Conservation (phyloP, 176 grass and related monocot genomes). For the Thalia dealbata region DNA sequence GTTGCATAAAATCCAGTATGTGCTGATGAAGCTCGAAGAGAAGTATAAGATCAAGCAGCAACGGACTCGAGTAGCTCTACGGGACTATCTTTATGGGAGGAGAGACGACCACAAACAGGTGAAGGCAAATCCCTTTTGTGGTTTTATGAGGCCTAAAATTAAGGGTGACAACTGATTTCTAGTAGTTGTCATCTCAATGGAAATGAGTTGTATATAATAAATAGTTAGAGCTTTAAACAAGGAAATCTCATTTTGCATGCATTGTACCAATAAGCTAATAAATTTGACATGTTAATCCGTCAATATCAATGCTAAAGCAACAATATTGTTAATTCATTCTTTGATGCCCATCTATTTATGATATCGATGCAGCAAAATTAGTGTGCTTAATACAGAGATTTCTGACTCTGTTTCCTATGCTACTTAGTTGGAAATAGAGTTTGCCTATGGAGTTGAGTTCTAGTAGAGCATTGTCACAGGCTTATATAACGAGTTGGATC, state of each 20-base stretch:
- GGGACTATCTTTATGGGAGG: constrained; percentile 88
- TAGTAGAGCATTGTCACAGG: too few species aligned
- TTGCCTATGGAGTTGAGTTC: too few species aligned
- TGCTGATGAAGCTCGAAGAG: constrained; percentile 76
- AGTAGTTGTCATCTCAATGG: not conserved
- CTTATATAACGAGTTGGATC: too few species aligned
- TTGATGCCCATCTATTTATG: too few species aligned
- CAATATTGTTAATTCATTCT: not conserved
- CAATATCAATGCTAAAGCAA: not conserved
- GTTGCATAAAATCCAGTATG: constrained; percentile 78
- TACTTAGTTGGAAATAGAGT: too few species aligned
- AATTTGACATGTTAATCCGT: not conserved
- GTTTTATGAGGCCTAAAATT: constrained; percentile 54
- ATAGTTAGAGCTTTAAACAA: not conserved
- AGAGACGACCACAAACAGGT: constrained; percentile 31
- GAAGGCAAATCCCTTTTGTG: constrained; percentile 55
- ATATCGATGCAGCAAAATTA: too few species aligned
- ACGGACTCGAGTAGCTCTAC: constrained; percentile 58
- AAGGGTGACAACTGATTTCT: constrained; percentile 16
- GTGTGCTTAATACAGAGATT: too few species aligned
- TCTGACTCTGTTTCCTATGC: too few species aligned
- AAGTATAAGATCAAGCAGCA: constrained; percentile 43
- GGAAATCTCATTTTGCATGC: not conserved
- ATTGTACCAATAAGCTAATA: not conserved
- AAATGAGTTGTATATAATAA: not conserved